phyloP scores from a whole-genome alignment of 768 basidiomycete species.

The Chalciporus piperatus region DNA sequence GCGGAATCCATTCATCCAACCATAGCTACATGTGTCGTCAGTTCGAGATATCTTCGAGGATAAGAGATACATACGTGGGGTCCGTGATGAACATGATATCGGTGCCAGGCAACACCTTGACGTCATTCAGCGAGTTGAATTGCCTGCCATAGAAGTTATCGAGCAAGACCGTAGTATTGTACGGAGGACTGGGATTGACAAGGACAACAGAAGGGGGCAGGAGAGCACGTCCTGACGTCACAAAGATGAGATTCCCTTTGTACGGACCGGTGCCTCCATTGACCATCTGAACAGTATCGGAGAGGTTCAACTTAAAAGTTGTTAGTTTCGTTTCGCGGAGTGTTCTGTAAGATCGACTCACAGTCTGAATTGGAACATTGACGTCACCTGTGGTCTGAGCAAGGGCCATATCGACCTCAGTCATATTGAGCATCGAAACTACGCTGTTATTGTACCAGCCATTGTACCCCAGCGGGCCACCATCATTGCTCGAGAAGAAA shows the following conservation, averaged over 20 bases:
- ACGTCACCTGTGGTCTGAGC: conserved; percentile 35
- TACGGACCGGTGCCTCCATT: conserved; percentile 68
- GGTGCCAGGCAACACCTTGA: conserved; percentile 66
- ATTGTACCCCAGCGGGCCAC: conserved; percentile 61
- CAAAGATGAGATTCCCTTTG: conserved; percentile 54
- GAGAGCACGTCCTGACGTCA: conserved; percentile 63
- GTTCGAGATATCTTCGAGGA: too few relatives aligned
- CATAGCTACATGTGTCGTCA: conserved; percentile 45
- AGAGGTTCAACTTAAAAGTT: conserved; percentile 49
- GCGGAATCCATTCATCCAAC: conserved; percentile 64
- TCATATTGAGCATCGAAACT: conserved; percentile 60
- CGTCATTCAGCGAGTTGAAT: conserved; percentile 80
- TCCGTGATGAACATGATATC: conserved; percentile 78
- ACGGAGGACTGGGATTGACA: conserved; percentile 60
- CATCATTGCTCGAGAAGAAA: conserved; percentile 70
- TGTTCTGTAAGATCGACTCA: conserved; percentile 13
- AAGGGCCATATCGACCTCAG: conserved; percentile 48
- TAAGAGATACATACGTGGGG: conserved; percentile 43
- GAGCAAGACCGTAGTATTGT: conserved; percentile 65
- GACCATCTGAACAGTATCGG: conserved; percentile 63
- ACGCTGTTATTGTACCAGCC: conserved; percentile 63
- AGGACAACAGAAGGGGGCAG: conserved; percentile 61
- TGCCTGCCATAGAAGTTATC: conserved; percentile 80
- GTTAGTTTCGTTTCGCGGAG: not conserved
- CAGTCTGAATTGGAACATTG: conserved; percentile 48